A percentile compares a stretch with the other conserved stretches of the same genome.
Evolutionary conservation across 257 asterid genomes (phyloP).

Genomic region (Solanum habrochaites): DNA sequence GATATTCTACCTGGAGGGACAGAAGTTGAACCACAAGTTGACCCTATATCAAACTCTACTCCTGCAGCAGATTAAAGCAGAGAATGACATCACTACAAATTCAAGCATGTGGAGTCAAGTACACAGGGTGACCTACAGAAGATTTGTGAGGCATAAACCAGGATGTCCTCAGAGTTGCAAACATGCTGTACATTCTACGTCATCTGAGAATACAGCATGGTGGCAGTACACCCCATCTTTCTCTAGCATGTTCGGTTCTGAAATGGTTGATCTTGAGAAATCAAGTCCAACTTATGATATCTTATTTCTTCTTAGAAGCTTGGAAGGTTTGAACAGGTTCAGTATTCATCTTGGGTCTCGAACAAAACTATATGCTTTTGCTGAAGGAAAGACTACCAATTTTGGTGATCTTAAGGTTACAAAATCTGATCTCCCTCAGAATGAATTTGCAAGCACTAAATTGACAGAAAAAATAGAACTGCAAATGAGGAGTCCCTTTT

Average conservation of each 20-base stretch:
- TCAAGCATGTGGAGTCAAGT: slow-evolving; percentile 59
- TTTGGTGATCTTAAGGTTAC: slow-evolving; percentile 26
- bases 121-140: slow-evolving; percentile 50
- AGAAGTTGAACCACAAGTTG: slow-evolving; percentile 36
- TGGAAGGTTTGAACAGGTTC: slow-evolving; percentile 70
- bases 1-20: slow-evolving; percentile 56
- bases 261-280: slow-evolving; percentile 26
- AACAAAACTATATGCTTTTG: slow-evolving; percentile 40
- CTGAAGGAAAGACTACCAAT: slow-evolving; percentile 36
- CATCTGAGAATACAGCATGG: slow-evolving; percentile 12
- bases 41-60: slow-evolving; percentile 70
- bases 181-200: slow-evolving; percentile 23
- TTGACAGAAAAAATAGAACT: slow-evolving; percentile 87
- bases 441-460: slow-evolving; percentile 66
- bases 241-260: slow-evolving; percentile 32
- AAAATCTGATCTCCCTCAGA: slow-evolving; percentile 34
- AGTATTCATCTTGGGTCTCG: slow-evolving; percentile 50
- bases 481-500: slow-evolving; percentile 73
- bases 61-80: slow-evolving; percentile 34
- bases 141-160: slow-evolving; percentile 15
- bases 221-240: slow-evolving; percentile 21
- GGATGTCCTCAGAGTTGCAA: slow-evolving; percentile 7
- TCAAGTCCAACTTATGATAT: slow-evolving; percentile 50
- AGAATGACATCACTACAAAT: slow-evolving; percentile 22
- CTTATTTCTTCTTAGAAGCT: slow-evolving; percentile 55